phyloP scores from a whole-genome alignment of 2,329 filamentous ascomycete species.

The Coccinonectria pachysandricola region DNA sequence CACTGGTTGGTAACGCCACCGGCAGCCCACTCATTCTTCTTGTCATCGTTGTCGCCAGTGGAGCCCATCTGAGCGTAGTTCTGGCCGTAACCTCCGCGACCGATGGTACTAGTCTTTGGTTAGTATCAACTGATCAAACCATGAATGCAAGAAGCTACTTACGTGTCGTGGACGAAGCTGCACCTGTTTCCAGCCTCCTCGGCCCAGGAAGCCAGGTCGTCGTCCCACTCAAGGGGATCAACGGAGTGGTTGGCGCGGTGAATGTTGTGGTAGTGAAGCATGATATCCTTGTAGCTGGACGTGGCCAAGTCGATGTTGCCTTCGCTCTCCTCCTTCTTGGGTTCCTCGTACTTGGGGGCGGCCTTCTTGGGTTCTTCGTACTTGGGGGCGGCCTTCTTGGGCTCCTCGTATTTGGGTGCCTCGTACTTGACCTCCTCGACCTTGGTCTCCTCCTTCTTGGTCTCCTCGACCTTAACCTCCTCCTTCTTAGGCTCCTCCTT shows the following conservation, averaged over 20 bases:
- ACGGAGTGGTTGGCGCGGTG: conserved; percentile 78
- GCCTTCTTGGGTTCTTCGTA: conserved; percentile 1
- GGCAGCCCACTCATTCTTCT: conserved; percentile 45
- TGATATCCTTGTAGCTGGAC: conserved; percentile 26
- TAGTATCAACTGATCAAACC: conserved; percentile 14
- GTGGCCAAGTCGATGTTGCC: conserved; percentile 6
- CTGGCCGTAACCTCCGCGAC: conserved; percentile 68
- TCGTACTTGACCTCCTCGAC: neutral
- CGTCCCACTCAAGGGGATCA: conserved; percentile 53
- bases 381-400: conserved; percentile 1
- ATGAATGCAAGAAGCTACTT: conserved; percentile 26
- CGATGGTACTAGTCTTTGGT: too few species aligned
- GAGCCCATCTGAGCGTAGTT: conserved; percentile 67
- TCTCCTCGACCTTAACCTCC: neutral
- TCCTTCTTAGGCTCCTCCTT: neutral
- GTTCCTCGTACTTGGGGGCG: neutral
- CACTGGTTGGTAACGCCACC: conserved; percentile 69
- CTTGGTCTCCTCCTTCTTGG: conserved; percentile 1
- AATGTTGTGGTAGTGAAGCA: conserved; percentile 69
- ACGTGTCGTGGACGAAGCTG: conserved; percentile 67
- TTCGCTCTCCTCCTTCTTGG: conserved; percentile 3
- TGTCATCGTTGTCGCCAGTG: conserved; percentile 24
- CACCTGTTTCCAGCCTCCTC: conserved; percentile 53
- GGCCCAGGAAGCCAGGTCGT: conserved; percentile 53
- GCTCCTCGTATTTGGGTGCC: neutral